A percentile compares a stretch with the other conserved stretches of the same genome.
These are phyloP conservation scores for Pseudonitzschia pungens DNA, from an alignment of 108 stramenopile genomes.

Conservation along the genomic window DNA sequence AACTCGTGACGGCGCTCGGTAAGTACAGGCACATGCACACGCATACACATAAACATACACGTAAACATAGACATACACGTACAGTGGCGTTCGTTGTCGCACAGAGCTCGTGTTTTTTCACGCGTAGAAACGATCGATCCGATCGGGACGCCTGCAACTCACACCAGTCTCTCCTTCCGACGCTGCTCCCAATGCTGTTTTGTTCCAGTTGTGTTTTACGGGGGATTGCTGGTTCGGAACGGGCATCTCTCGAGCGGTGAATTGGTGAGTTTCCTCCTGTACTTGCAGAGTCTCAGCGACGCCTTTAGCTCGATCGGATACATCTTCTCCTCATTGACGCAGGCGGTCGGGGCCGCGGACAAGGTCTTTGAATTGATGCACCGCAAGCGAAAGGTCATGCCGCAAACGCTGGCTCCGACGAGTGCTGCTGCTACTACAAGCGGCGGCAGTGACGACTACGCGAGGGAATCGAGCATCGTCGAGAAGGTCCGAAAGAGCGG, in stretches of 20 bases:
- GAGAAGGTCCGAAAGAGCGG: constrained; percentile 37
- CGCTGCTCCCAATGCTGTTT: no score
- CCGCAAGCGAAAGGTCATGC: constrained; percentile 43
- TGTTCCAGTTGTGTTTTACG: constrained; percentile 75
- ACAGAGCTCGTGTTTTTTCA: no score
- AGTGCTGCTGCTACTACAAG: background rate
- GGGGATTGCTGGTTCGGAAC: constrained; percentile 63
- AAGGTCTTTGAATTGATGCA: constrained; percentile 78
- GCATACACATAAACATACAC: no score
- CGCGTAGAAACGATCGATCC: no score
- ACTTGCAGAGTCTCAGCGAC: constrained; percentile 52
- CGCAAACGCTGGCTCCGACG: background rate
- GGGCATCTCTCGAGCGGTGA: constrained; percentile 56
- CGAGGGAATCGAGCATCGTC: background rate
- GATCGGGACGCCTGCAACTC: no score
- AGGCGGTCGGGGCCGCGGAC: constrained; percentile 76
- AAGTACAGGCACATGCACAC: no score
- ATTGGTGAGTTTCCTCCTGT: constrained; percentile 70
- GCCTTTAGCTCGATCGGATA: constrained; percentile 58
- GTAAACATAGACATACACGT: no score
- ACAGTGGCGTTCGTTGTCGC: no score
- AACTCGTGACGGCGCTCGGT: constrained; percentile 61
- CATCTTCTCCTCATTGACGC: constrained; percentile 58
- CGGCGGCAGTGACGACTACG: background rate
- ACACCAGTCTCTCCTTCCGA: no score